These are phyloP conservation scores for Cystobasidium ongulense DNA, from an alignment of 768 basidiomycete species.

Conservation along the genomic window DNA sequence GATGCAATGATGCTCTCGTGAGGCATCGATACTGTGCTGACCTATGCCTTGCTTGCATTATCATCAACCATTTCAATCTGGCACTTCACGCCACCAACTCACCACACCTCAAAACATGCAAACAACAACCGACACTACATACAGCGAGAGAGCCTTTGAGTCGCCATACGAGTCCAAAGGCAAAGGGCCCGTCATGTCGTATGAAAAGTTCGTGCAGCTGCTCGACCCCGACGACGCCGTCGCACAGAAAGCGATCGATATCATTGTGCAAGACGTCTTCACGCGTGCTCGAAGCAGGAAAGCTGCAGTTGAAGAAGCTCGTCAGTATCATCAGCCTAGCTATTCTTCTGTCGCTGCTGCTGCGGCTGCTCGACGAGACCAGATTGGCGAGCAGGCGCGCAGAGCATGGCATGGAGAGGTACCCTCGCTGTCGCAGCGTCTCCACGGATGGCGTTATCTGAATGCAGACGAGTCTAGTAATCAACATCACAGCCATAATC, in stretches of 20 bases:
- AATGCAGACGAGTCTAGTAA: background rate
- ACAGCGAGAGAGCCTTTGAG: slow-evolving; percentile 4
- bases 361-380: background rate
- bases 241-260: slow-evolving; percentile 5
- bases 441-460: background rate
- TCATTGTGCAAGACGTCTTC: slow-evolving; percentile 16
- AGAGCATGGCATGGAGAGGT: background rate
- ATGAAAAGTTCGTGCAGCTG: slow-evolving; percentile 19
- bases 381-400: background rate
- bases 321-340: slow-evolving; percentile 3
- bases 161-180: background rate
- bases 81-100: background rate
- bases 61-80: no score
- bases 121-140: background rate
- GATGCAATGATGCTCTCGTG: no score
- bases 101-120: background rate
- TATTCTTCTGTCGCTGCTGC: background rate
- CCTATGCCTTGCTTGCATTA: no score
- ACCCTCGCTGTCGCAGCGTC: background rate
- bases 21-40: no score
- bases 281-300: background rate
- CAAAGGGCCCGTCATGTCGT: slow-evolving; percentile 7
- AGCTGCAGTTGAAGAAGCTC: background rate
- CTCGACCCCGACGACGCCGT: slow-evolving; percentile 12
- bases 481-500: background rate